Evolutionary conservation across 148 eudicot species (phyloP), one percentile per base, ranked within the genome.

Genomic region (Simmondsia chinensis): DNA sequence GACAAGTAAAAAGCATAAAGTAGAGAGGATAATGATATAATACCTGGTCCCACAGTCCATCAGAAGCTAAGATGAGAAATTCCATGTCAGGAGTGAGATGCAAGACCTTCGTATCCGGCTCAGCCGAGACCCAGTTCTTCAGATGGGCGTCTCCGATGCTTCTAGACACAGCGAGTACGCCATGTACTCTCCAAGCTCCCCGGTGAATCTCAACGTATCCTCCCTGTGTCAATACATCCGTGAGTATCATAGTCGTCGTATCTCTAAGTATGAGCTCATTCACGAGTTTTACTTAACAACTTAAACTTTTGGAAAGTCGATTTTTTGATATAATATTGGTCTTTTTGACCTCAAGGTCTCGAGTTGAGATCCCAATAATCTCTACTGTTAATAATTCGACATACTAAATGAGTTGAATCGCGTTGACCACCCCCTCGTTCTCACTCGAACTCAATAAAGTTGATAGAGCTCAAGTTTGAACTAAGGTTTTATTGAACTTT

Each of bases 1-100:
- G n/a, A 41, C 40, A 16, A 9, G 17, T 21, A 33, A 49, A 26
- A n/a, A n/a, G n/a, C n/a, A n/a, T 20, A 15, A 6, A 12, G 22
- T 17, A 38, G 20, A 43, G 14, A 12, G 6, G 17, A 3, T n/a
- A 1, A 3, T 3, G 32, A 33, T 45, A 25, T 33, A 15, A 22
- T 54, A 88, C 97, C 94, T 77, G 57, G 26, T 84, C 94, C 97
- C 97, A 88, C 17, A 88, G 66, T 33, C 97, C 97, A 64, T 88
- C 97, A 51, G 97, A 83, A 36, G 97, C 97, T 53, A 88, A 59
- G 18, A 88, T 57, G 25, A 88, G 75, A 52, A 77, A 88, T 51
- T 83, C 76, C 80, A 80, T 75, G 17, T 88, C 87, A 0, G 76
- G 58, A 42, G 64, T 61, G 61, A 88, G 50, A 48, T 27, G 6